Evolutionary conservation across 352 stramenopile genomes (phyloP).

Genomic region (Halophytophthora polymorphica): DNA sequence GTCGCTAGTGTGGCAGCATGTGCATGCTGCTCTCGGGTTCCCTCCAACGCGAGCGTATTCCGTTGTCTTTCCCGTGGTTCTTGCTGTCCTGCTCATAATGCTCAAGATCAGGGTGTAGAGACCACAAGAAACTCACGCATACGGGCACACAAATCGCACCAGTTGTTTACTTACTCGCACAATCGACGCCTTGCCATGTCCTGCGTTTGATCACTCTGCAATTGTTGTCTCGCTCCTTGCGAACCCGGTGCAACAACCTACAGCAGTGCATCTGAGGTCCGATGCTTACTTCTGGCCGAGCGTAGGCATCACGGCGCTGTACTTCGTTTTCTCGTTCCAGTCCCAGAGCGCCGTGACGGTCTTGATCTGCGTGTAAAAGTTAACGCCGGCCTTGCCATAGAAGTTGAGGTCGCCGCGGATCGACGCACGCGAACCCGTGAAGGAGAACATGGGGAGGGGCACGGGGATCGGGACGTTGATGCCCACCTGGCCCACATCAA

Average conservation of each 20-base stretch:
- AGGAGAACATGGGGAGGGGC: conserved; percentile 97
- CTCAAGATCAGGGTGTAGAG: too few relatives aligned
- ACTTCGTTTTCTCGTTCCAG: conserved; percentile 86
- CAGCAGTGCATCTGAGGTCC: neutral
- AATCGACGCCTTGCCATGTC: too few relatives aligned
- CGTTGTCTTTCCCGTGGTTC: too few relatives aligned
- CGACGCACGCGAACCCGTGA: conserved; percentile 93
- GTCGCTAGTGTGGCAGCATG: conserved; percentile 9
- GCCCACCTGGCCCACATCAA: conserved; percentile 95
- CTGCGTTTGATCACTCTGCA: too few relatives aligned
- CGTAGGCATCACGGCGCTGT: conserved; percentile 92
- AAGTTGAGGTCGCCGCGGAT: conserved; percentile 97
- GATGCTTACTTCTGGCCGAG: conserved; percentile 56
- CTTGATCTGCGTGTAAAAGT: conserved; percentile 98
- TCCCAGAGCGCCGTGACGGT: conserved; percentile 97
- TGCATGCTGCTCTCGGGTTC: too few relatives aligned
- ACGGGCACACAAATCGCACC: too few relatives aligned
- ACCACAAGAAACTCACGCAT: too few relatives aligned
- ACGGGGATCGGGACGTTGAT: conserved; percentile 98
- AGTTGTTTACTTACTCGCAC: too few relatives aligned
- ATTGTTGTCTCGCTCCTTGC: conserved; percentile 1
- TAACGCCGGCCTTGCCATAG: conserved; percentile 94
- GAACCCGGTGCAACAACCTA: neutral
- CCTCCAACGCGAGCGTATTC: too few relatives aligned
- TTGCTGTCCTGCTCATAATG: too few relatives aligned